phyloP scores from a whole-genome alignment of 164 flowering plant genomes.

The Hamamelis virginiana region DNA sequence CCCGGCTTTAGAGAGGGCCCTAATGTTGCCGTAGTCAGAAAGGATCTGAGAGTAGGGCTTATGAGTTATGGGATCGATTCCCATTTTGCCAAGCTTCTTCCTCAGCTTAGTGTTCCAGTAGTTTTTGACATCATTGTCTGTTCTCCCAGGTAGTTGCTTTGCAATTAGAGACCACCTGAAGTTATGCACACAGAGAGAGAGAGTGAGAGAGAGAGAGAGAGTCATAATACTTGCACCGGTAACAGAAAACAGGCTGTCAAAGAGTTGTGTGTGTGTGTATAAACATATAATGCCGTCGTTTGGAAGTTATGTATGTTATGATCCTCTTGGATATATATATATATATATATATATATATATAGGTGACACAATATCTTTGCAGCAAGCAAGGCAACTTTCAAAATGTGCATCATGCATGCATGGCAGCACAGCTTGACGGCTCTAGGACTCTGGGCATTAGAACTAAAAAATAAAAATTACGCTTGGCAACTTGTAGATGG shows the following conservation, averaged over 20 bases:
- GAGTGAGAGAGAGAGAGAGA: background rate
- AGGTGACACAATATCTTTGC: too few species aligned
- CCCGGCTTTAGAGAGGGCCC: slow-evolving; percentile 6
- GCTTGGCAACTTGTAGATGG: too few species aligned
- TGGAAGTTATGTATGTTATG: too few species aligned
- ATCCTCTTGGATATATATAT: too few species aligned
- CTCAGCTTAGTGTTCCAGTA: slow-evolving; percentile 49
- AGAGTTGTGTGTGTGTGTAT: background rate
- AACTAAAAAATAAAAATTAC: too few species aligned
- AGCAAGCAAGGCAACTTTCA: too few species aligned
- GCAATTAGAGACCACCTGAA: slow-evolving; percentile 50
- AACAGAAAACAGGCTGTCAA: background rate
- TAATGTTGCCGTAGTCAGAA: slow-evolving; percentile 31
- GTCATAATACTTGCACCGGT: background rate
- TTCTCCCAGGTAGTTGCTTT: slow-evolving; percentile 41
- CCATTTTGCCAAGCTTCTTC: slow-evolving; percentile 42
- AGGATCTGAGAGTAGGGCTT: slow-evolving; percentile 35
- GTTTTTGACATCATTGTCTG: slow-evolving; percentile 52
- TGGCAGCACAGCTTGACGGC: too few species aligned
- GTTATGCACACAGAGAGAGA: background rate
- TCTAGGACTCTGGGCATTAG: too few species aligned
- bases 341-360: background rate
- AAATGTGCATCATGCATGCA: too few species aligned
- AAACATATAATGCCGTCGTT: too few species aligned
- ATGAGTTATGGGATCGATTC: slow-evolving; percentile 47